Evolutionary conservation across 2,329 filamentous ascomycete genomes (phyloP).

Genomic region (Diaporthe capsici): DNA sequence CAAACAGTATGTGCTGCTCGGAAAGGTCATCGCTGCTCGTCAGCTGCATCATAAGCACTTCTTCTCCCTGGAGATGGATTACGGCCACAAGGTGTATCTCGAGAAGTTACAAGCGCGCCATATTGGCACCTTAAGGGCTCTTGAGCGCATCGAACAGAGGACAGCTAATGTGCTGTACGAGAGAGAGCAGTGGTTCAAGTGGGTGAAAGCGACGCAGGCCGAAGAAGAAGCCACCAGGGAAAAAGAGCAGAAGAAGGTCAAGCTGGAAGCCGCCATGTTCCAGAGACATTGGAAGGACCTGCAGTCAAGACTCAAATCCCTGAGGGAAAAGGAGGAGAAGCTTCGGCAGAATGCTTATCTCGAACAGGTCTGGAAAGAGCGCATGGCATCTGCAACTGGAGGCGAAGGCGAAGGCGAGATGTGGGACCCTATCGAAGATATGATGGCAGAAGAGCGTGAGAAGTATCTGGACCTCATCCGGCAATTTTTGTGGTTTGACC

Average conservation of each 20-base stretch:
- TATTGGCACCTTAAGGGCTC: slow-evolving; percentile 50
- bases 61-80: slow-evolving; percentile 49
- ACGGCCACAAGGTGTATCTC: slow-evolving; percentile 51
- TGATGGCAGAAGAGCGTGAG: slow-evolving; percentile 59
- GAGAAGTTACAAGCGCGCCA: slow-evolving; percentile 51
- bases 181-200: slow-evolving; percentile 63
- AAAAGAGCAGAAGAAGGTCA: slow-evolving; percentile 64
- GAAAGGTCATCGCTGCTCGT: slow-evolving; percentile 42
- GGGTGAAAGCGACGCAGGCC: slow-evolving; percentile 60
- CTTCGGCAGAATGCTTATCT: slow-evolving; percentile 60
- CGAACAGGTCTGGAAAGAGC: slow-evolving; percentile 57
- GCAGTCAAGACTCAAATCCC: slow-evolving; percentile 54
- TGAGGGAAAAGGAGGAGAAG: slow-evolving; percentile 57
- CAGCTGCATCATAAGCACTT: slow-evolving; percentile 49
- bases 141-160: slow-evolving; percentile 59
- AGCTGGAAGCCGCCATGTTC: slow-evolving; percentile 62
- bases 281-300: slow-evolving; percentile 61
- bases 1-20: slow-evolving; percentile 47
- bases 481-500: slow-evolving; percentile 59
- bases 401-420: slow-evolving; percentile 53
- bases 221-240: slow-evolving; percentile 60
- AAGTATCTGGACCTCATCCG: slow-evolving; percentile 61
- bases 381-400: slow-evolving; percentile 51
- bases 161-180: slow-evolving; percentile 59
- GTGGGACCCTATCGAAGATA: slow-evolving; percentile 65